phyloP scores from a whole-genome alignment of 805 yeast genomes.

The Myxozyma neglecta region DNA sequence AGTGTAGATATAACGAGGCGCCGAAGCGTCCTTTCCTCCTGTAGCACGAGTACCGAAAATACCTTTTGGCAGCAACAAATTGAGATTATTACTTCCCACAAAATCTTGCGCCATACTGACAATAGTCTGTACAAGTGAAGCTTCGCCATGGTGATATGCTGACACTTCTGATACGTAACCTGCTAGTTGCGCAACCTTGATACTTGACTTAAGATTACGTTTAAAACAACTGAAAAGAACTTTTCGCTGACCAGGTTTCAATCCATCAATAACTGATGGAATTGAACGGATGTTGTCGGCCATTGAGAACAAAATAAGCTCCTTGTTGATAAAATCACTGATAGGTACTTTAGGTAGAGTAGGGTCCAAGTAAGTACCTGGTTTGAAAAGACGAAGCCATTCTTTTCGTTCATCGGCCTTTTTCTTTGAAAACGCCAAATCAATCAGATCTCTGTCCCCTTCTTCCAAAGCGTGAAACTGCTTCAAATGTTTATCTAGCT shows the following conservation, averaged over 20 bases:
- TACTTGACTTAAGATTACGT: conserved; percentile 70
- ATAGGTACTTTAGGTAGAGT: conserved; percentile 75
- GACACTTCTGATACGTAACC: conserved; percentile 88
- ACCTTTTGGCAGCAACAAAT: conserved; percentile 86
- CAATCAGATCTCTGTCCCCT: conserved; percentile 70
- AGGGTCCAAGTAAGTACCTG: conserved; percentile 91
- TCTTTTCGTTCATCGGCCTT: conserved; percentile 97
- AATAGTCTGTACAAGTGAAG: conserved; percentile 82
- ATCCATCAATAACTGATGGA: conserved; percentile 91
- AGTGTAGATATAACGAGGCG: conserved; percentile 93
- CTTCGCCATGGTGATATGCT: conserved; percentile 95
- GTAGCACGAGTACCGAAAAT: conserved; percentile 93
- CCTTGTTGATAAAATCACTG: conserved; percentile 91
- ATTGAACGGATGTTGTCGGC: conserved; percentile 95
- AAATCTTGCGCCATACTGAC: conserved; percentile 93
- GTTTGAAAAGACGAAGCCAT: conserved; percentile 87
- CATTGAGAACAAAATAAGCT: conserved; percentile 89
- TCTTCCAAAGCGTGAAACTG: conserved; percentile 77
- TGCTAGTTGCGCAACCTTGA: conserved; percentile 86
- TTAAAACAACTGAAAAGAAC: conserved; percentile 86
- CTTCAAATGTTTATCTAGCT: conserved; percentile 82
- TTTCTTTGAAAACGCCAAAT: conserved; percentile 89
- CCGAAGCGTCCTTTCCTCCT: conserved; percentile 99
- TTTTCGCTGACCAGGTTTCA: conserved; percentile 96
- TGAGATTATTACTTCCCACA: conserved; percentile 87